Evolutionary conservation across 768 basidiomycete species (phyloP).

Genomic region (Dentipellis fragilis): DNA sequence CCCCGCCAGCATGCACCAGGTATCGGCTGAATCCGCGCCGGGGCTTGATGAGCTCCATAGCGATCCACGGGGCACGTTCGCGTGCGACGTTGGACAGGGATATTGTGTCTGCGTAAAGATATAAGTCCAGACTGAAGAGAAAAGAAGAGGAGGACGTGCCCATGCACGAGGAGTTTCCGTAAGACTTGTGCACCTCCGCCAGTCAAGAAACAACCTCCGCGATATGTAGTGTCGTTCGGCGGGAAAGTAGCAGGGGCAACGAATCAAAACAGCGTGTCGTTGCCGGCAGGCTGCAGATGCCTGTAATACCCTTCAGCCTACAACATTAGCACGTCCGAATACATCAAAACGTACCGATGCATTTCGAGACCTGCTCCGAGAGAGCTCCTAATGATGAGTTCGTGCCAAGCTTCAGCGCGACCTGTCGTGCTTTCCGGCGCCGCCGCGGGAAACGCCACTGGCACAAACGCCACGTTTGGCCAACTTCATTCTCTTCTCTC

Average conservation of each 20-base stretch:
- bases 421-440: constrained; percentile 24
- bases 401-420: constrained; percentile 84
- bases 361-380: constrained; percentile 57
- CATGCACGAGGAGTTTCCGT: constrained; percentile 44
- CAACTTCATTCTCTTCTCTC: too few relatives aligned
- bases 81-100: constrained; percentile 71
- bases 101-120: constrained; percentile 44
- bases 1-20: too few relatives aligned
- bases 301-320: constrained; percentile 25
- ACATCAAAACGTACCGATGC: constrained; percentile 47
- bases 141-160: constrained; percentile 33
- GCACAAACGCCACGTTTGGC: too few relatives aligned
- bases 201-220: constrained; percentile 65
- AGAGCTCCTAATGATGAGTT: constrained; percentile 84
- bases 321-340: not conserved
- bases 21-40: too few relatives aligned
- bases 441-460: too few relatives aligned
- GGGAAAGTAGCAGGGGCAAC: constrained; percentile 59
- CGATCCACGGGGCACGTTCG: too few relatives aligned
- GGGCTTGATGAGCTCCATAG: too few relatives aligned
- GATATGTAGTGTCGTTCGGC: constrained; percentile 58
- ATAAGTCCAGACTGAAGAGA: not conserved
- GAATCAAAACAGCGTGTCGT: constrained; percentile 58
- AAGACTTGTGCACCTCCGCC: constrained; percentile 70
- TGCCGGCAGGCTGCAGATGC: constrained; percentile 51